Base-by-base conservation (phyloP, 2,329 filamentous ascomycete species). In the Orbilia quercus region DNA sequence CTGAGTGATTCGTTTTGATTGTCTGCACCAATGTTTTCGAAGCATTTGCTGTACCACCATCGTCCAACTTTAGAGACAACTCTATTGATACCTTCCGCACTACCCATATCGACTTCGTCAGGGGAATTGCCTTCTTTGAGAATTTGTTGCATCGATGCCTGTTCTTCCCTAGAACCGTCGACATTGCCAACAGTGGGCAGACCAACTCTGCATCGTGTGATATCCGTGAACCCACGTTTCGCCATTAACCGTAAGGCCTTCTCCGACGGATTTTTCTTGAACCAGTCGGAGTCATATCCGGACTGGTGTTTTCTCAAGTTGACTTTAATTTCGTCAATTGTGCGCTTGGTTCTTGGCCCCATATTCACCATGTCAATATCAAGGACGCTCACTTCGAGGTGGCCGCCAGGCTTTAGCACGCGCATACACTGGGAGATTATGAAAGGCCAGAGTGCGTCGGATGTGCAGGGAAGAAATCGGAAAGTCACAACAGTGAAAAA, bases 1-100 rank as follows among this genome's bases (percentile, higher is more conserved):
- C 83, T 79, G 54, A 84, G 77, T 31, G 82, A 80, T 70, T 84
- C 81, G 0, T 81, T 79, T 70, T 86, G 80, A 7, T 88, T 83
- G 5, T 71, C 58, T 48, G 53, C 45, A 3, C 59, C 59, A 2
- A 86, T 84, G 65, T 85, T 87, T 81, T 97, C 94, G 80, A 97
- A 98, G 83, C 94, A 97, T 58, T 90, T 88, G 7, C 88, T 91
- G 81, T 96, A 98, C 95, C 95, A 99, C 92, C 94, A 98, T 45
- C 95, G 86, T 1, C 92, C 94, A 9, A 98, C 94, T 75, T 89
- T 90, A 14, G 92, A 90, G 20, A 98, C 92, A 85, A 96, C 96
- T 79, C 91, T 93, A 12, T 92, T 91, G 79, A 98, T 96, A 76
- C 88, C 89, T 78, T 92, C 91, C 76, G 74, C 55, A 82, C 67